Evolutionary conservation across 139 green algal genomes (phyloP), one percentile per base, ranked within the genome.

Genomic region (Chlamydomonas applanata): DNA sequence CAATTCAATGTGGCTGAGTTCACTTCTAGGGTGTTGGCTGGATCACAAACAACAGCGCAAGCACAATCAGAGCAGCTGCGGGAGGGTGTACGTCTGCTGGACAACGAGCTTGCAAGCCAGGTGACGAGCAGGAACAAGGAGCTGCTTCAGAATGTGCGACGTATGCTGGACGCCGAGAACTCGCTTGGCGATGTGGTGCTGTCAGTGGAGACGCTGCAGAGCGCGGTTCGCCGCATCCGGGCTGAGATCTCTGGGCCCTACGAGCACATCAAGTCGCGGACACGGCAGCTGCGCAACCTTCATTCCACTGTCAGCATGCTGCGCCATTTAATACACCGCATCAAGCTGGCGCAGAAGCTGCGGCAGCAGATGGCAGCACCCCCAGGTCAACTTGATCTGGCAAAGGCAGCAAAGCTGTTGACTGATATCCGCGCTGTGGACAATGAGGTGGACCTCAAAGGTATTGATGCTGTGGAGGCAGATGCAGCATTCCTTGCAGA

Each of bases 391-490:
- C 29, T 93, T 57, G 92, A 97, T 71, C 75, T 95, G 9, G 89
- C 91, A 20, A 97, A 97, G 65, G 89, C 91, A 1, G 92, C 92
- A 5, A 90, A 89, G 76, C 87, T 97, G 27, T 73, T 95, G 19
- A 84, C 81, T 25, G 92, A 97, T 57, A 85, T 96, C 24, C 44
- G 71, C 0, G 74, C 81, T 1, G 77, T 89, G 2, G 78, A 82
- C 45, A 63, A 33, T 0, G 89, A 92, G 59, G 82, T 64, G 2
- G 85, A 95, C 70, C 68, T 96, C 20, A 63, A 63, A 0, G 84
- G 82, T 4, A 72, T 97, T 0, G 72, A 82, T 16, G 79, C 79
- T 1, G 73, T 89, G n/a, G 88, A 87, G 0, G 83, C 80, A 1
- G 89, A 95, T 65, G 79, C 73, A 0, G 82, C 82, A 3, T 95